These are phyloP conservation scores for Gracilaria vermiculophylla DNA, from an alignment of 23 red algal genomes.

Conservation along the genomic window DNA sequence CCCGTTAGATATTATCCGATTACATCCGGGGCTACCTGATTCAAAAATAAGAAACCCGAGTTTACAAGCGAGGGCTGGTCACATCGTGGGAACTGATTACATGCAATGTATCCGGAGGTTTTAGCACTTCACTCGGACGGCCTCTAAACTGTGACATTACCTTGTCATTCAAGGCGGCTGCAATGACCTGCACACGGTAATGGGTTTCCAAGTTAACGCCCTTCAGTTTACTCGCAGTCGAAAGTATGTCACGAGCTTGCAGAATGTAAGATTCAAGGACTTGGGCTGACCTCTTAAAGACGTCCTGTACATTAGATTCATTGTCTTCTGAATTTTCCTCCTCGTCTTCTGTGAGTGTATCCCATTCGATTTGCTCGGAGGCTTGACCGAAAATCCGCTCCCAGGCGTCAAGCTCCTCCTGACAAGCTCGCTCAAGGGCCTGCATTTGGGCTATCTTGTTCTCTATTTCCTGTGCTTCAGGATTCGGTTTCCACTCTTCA, in stretches of 20 bases:
- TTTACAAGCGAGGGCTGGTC: background rate
- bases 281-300: background rate
- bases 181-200: background rate
- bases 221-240: background rate
- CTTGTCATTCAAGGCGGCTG: background rate
- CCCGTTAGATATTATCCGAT: too few relatives aligned
- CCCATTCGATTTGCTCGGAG: background rate
- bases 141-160: conserved; percentile 1
- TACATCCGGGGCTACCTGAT: too few relatives aligned
- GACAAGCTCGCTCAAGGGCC: background rate
- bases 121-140: conserved; percentile 3
- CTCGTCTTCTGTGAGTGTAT: background rate
- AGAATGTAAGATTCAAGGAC: background rate
- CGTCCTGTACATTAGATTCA: background rate
- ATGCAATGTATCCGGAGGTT: conserved; percentile 11
- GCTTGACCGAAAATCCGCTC: background rate
- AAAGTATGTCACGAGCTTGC: background rate
- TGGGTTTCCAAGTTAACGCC: background rate
- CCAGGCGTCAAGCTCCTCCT: conserved; percentile 1
- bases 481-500: background rate
- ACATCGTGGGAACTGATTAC: background rate
- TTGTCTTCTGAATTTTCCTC: background rate
- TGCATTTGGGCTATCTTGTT: background rate
- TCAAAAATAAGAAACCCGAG: too few relatives aligned
- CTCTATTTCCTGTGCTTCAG: background rate